Evolutionary conservation across 2,329 filamentous ascomycete genomes (phyloP), one percentile per base, ranked within the genome.

Genomic region (Stenocarpella maydis): DNA sequence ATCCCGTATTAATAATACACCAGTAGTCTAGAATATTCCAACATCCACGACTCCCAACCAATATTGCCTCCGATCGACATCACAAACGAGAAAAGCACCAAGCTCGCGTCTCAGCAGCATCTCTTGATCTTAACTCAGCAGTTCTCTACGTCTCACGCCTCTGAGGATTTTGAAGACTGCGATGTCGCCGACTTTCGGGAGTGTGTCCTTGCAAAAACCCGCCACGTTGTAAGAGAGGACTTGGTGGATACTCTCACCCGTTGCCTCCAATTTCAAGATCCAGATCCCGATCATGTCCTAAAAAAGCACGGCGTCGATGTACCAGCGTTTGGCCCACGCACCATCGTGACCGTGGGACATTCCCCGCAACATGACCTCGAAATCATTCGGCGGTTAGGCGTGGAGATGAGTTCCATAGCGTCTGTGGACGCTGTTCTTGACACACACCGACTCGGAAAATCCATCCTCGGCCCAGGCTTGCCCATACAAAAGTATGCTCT

Each of bases 81-180:
- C 31, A n/a, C 15, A 24, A 31, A 54, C 63, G 37, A 26, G 26
- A 24, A n/a, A 8, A 67, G 54, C n/a, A 37, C 19, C 26, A 39
- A 66, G 34, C n/a, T 14, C n/a, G 28, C 49, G 43, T 31, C 49
- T 31, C 24, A 8, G 49, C 49, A 31, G 17, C 64, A 55, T 52
- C 50, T 17, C 34, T 45, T 47, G 26, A 66, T 66, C 37, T 45
- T 4, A 26, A 68, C 65, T 12, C 43, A 61, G 15, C 65, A 68
- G 45, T 61, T 61, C 31, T 68, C 65, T 10, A 68, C 45, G 12
- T 45, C 31, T 41, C 54, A 52, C 24, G 43, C 43, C 53, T 68
- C 65, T 24, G 54, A 60, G 41, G 37, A 68, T 19, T 61, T 61
- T 9, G 43, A 61, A 41, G 65, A 68, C 43, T 68, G 54, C 34